phyloP scores from a whole-genome alignment of 148 eudicot species.

The Vaccinium macrocarpon region DNA sequence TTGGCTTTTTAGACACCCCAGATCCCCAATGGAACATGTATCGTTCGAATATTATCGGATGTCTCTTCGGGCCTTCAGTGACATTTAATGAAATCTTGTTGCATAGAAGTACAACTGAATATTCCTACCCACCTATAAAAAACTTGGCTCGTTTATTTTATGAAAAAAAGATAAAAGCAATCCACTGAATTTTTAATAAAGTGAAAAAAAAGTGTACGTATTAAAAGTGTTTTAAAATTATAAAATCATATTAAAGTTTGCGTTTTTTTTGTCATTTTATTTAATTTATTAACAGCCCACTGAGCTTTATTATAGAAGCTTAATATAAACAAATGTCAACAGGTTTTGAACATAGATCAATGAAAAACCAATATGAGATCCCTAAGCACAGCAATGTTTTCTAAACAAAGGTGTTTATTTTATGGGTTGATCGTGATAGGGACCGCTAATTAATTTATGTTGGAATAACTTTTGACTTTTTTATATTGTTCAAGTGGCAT shows the following conservation, averaged over 20 bases:
- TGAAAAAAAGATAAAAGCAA: no score
- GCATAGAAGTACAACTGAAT: neutral
- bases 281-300: no score
- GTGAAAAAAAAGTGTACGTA: no score
- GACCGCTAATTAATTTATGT: slow-evolving; percentile 1
- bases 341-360: neutral
- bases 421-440: neutral
- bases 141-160: neutral
- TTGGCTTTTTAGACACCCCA: neutral
- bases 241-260: no score
- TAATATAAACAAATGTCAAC: neutral
- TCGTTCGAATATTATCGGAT: no score
- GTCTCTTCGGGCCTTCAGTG: no score
- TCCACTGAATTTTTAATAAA: no score
- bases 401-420: neutral
- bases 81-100: neutral
- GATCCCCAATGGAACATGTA: no score
- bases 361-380: no score
- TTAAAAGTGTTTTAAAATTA: no score
- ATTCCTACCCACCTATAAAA: neutral
- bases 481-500: neutral
- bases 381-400: neutral
- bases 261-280: no score
- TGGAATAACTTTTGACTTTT: neutral
- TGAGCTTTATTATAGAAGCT: neutral